Base-by-base conservation (phyloP, 495 filamentous ascomycete genomes). In the Wilcoxina mikolae region DNA sequence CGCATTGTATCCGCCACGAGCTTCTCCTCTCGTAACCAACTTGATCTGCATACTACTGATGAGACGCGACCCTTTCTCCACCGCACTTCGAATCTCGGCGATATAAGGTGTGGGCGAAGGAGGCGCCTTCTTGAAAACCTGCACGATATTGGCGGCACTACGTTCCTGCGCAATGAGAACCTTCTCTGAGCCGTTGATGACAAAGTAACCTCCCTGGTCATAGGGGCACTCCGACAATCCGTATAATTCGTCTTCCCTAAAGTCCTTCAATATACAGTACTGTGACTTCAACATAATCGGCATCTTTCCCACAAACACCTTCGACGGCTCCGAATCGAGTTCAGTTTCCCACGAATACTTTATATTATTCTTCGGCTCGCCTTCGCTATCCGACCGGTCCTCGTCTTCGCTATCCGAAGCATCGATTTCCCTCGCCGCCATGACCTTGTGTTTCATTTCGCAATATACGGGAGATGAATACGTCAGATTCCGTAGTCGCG, bases 111-210 rank as follows among this genome's bases (percentile, higher is more conserved):
- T 93, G 2, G 84, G 80, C 57, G 83, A 88, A 12, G 86, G 86
- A 20, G 80, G 76, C 1, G 87, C 82, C 73, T 99, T 99, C 71
- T 93, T 89, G 78, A 96, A 99, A 18, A 99, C 88, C 70, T 95
- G 90, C 5, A 96, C 89, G 41, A 95, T 96, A 61, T 96, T 99
- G 62, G 89, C 93, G 17, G 93, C 93, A 60, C 86, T 94, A 24
- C 91, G 82, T 68, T 99, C 91, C 68, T 99, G 91, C 1, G 93
- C 93, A 56, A 99, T 96, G 56, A 99, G 68, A 20, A 99, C 91
- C 76, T 99, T 99, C 68, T 99, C 91, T 67, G 85, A 91, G n/a
- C 91, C 91, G 70, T 96, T 99, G 71, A 99, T 96, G 56, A 99
- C 83, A 68, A 99, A 99, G 60, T 99, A 99, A 54, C 91, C 91